Conservation (phyloP, 164 flowering plant species). For the Echeveria elegans region DNA sequence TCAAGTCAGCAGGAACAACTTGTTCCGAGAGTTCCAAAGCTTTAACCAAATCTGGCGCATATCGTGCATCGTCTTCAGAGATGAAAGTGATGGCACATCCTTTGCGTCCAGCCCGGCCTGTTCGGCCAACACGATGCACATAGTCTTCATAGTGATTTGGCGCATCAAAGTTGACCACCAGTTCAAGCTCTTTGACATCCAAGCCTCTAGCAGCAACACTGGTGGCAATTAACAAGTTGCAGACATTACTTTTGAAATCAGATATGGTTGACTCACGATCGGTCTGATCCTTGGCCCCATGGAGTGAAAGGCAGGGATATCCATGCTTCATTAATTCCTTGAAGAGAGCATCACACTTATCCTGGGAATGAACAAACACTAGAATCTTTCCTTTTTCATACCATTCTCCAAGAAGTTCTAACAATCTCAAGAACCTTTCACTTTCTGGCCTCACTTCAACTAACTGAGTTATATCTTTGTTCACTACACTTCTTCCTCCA, state of each 20-base stretch:
- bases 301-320: constrained; percentile 89
- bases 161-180: constrained; percentile 79
- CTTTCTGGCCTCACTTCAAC: constrained; percentile 89
- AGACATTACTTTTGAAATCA: constrained; percentile 86
- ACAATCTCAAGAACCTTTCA: constrained; percentile 67
- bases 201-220: constrained; percentile 95
- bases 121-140: constrained; percentile 95
- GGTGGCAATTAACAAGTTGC: constrained; percentile 84
- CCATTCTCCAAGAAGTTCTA: constrained; percentile 95
- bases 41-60: constrained; percentile 85
- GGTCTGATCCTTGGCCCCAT: constrained; percentile 97
- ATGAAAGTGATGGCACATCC: constrained; percentile 94
- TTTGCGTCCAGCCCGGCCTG: constrained; percentile 90
- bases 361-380: constrained; percentile 87
- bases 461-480: constrained; percentile 80
- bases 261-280: constrained; percentile 89
- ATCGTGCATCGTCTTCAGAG: constrained; percentile 80
- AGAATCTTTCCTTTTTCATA: constrained; percentile 86
- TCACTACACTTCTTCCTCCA: constrained; percentile 97
- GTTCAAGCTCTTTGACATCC: constrained; percentile 95
- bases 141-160: constrained; percentile 98
- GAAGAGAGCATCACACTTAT: constrained; percentile 82
- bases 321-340: constrained; percentile 66
- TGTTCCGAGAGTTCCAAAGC: constrained; percentile 91
- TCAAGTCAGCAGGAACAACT: constrained; percentile 85